Evolutionary conservation across 371 early-diverging fungal species (phyloP).

Genomic region (Syncephalastrum racemosum): DNA sequence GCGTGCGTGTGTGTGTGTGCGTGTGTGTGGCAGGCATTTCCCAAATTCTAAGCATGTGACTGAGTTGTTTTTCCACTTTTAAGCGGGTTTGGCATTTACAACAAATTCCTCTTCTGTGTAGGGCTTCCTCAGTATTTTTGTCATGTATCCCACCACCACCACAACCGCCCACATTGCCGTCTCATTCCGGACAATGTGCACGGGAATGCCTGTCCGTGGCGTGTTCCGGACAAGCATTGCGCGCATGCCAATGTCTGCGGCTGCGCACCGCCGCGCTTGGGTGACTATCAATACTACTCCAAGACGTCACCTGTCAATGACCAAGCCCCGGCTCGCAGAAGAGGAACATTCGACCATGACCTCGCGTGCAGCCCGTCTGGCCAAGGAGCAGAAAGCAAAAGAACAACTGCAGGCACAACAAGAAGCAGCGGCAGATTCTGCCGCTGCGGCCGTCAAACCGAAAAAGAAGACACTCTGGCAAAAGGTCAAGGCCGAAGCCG

Average conservation of each 20-base stretch:
- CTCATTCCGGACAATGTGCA: slow-evolving; percentile 19
- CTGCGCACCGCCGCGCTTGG: slow-evolving; percentile 24
- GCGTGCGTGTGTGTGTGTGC: not conserved
- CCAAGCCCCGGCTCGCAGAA: slow-evolving; percentile 1
- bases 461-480: slow-evolving; percentile 74
- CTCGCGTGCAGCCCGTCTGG: slow-evolving; percentile 42
- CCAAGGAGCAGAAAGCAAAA: slow-evolving; percentile 28
- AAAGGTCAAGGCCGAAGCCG: slow-evolving; percentile 85
- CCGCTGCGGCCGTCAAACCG: slow-evolving; percentile 29
- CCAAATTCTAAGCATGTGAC: not conserved
- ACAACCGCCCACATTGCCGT: too few species aligned
- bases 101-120: too few species aligned
- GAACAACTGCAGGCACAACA: slow-evolving; percentile 6
- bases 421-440: slow-evolving; percentile 8
- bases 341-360: slow-evolving; percentile 44
- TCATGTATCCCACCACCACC: too few species aligned
- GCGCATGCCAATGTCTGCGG: slow-evolving; percentile 8
- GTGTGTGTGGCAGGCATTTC: not conserved
- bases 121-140: too few species aligned
- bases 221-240: slow-evolving; percentile 7
- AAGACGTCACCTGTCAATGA: not conserved
- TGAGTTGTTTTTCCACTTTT: not conserved
- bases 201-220: slow-evolving; percentile 14
- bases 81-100: too few species aligned
- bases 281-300: slow-evolving; percentile 5